These are phyloP conservation scores for Camellia granthamiana DNA, from an alignment of 148 eudicot genomes.

Conservation along the genomic window DNA sequence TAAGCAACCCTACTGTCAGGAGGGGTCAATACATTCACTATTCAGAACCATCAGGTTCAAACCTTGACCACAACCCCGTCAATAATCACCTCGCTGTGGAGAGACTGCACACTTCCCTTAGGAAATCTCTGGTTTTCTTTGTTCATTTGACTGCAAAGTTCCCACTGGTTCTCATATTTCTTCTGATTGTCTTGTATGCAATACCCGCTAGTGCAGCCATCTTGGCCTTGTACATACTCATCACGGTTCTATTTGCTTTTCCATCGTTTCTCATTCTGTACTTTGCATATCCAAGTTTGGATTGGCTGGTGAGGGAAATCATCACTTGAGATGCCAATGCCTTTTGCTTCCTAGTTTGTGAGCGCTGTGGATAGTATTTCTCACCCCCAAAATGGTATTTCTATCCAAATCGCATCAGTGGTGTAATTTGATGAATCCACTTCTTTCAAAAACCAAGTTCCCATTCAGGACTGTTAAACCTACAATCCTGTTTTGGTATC, in stretches of 20 bases:
- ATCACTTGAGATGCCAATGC: slow-evolving; percentile 15
- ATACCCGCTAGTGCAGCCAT: slow-evolving; percentile 34
- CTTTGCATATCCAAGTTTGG: slow-evolving; percentile 34
- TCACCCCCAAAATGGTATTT: background rate
- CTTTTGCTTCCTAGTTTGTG: background rate
- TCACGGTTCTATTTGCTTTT: slow-evolving; percentile 33
- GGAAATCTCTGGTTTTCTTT: slow-evolving; percentile 26
- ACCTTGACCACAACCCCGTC: background rate
- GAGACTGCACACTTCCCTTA: slow-evolving; percentile 15
- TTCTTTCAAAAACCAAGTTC: background rate
- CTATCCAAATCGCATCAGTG: background rate
- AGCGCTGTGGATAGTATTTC: background rate
- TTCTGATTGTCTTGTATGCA: slow-evolving; percentile 24
- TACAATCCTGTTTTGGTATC: background rate
- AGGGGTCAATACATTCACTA: slow-evolving; percentile 11
- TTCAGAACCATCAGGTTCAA: slow-evolving; percentile 7
- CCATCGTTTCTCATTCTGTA: slow-evolving; percentile 34
- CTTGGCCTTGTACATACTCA: slow-evolving; percentile 29
- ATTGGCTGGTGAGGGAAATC: slow-evolving; percentile 39
- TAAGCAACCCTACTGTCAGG: background rate
- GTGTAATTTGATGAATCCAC: background rate
- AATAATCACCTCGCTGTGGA: slow-evolving; percentile 10
- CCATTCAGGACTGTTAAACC: background rate
- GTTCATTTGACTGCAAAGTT: slow-evolving; percentile 27
- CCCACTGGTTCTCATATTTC: slow-evolving; percentile 28